Percentiles rank a stretch among this genome's conserved stretches.
Evolutionary conservation across 2,329 filamentous ascomycete genomes (phyloP).

Genomic region (Fusarium sp.): DNA sequence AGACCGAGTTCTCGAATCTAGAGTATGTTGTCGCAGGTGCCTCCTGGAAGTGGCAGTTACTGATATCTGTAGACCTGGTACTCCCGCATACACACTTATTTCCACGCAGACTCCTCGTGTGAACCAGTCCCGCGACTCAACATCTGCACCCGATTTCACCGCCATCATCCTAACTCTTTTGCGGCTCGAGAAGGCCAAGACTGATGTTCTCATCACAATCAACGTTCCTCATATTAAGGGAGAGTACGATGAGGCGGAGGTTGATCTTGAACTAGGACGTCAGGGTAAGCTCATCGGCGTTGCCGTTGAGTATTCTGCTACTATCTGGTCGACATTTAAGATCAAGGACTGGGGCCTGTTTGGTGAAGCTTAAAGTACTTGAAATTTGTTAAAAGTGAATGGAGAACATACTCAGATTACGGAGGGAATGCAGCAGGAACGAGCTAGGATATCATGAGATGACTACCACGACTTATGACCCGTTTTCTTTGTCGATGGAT

Average conservation of each 20-base stretch:
- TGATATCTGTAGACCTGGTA: conserved; percentile 47
- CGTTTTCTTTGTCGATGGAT: conserved; percentile 16
- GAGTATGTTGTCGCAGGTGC: conserved; percentile 52
- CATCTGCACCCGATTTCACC: conserved; percentile 68
- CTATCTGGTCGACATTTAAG: conserved; percentile 77
- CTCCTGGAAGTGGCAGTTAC: not conserved
- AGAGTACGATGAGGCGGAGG: conserved; percentile 76
- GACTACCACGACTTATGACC: conserved; percentile 34
- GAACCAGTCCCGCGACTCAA: conserved; percentile 46
- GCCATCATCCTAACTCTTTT: conserved; percentile 81
- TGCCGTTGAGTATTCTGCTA: conserved; percentile 72
- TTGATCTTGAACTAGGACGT: conserved; percentile 72
- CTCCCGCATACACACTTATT: conserved; percentile 74
- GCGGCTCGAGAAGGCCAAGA: conserved; percentile 76
- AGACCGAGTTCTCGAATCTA: conserved; percentile 66
- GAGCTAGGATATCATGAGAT: conserved; percentile 18
- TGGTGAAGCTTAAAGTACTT: conserved; percentile 40
- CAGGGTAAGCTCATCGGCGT: conserved; percentile 74
- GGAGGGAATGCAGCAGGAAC: not conserved
- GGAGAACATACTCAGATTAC: not conserved
- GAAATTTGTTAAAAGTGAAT: not conserved
- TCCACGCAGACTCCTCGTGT: conserved; percentile 66
- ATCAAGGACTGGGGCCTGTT: conserved; percentile 86
- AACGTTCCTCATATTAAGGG: conserved; percentile 87
- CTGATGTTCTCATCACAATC: conserved; percentile 85